These are phyloP conservation scores for Daldinia bambusicola DNA, from an alignment of 495 filamentous ascomycete species.

Conservation along the genomic window DNA sequence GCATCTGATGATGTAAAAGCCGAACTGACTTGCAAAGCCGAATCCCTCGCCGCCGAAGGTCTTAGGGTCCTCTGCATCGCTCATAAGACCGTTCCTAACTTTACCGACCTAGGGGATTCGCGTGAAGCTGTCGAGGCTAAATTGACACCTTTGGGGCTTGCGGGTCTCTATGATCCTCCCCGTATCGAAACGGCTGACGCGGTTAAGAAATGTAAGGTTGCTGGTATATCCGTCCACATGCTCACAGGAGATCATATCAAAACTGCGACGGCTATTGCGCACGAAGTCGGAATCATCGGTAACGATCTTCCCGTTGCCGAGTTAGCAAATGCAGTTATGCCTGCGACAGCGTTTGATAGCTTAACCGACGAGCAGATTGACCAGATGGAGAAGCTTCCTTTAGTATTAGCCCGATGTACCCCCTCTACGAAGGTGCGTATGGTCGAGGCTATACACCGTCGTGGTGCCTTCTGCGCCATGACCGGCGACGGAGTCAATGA, in stretches of 20 bases:
- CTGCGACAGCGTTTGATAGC: constrained; percentile 74
- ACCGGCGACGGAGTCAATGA: constrained; percentile 94
- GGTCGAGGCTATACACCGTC: constrained; percentile 78
- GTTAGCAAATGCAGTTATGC: constrained; percentile 56
- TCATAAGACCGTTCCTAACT: constrained; percentile 43
- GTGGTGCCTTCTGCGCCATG: constrained; percentile 71
- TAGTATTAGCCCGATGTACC: constrained; percentile 77
- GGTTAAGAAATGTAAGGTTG: constrained; percentile 62
- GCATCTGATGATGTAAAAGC: constrained; percentile 39
- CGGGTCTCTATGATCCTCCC: constrained; percentile 80
- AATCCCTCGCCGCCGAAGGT: constrained; percentile 65
- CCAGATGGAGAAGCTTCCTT: constrained; percentile 68
- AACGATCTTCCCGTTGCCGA: constrained; percentile 53
- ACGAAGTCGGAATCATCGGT: constrained; percentile 57
- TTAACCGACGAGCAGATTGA: constrained; percentile 73
- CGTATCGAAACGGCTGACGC: constrained; percentile 70
- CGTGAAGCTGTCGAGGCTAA: constrained; percentile 66
- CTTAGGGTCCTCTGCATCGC: constrained; percentile 68
- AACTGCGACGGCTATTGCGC: constrained; percentile 70
- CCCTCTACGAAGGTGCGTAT: constrained; percentile 81
- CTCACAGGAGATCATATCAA: constrained; percentile 72
- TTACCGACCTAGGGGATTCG: constrained; percentile 46
- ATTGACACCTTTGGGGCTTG: constrained; percentile 71
- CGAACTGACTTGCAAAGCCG: constrained; percentile 55
- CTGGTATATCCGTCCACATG: constrained; percentile 71